Percentiles rank a stretch among this genome's conserved stretches.
These are phyloP conservation scores for Fistulinella prunicolor DNA, from an alignment of 768 basidiomycete genomes.

Conservation along the genomic window DNA sequence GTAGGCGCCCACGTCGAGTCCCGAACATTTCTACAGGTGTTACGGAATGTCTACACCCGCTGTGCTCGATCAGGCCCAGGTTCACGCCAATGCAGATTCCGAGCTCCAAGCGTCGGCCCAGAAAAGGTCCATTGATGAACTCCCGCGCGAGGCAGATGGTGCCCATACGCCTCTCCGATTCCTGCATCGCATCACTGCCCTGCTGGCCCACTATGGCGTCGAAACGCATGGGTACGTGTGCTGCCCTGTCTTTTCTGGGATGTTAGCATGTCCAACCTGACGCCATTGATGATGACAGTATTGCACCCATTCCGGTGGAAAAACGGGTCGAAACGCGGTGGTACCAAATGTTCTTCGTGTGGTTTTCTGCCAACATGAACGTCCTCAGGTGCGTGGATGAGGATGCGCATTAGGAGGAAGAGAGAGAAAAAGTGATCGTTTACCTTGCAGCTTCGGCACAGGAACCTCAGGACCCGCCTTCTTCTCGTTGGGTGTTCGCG, in stretches of 20 bases:
- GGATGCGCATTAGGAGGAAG: no score
- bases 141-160: neutral
- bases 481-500: conserved; percentile 44
- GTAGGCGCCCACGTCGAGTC: no score
- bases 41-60: conserved; percentile 7
- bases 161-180: conserved; percentile 6
- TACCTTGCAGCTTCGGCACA: conserved; percentile 40
- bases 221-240: conserved; percentile 40
- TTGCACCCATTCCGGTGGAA: conserved; percentile 37
- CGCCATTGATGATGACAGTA: no score
- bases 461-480: conserved; percentile 51
- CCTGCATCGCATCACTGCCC: conserved; percentile 21
- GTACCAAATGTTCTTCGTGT: conserved; percentile 51
- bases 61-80: no score
- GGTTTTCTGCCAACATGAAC: conserved; percentile 48
- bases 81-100: no score
- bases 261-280: no score
- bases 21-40: no score
- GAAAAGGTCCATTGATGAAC: conserved; percentile 1
- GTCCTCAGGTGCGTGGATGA: conserved; percentile 36
- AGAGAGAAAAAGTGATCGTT: neutral
- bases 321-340: conserved; percentile 39
- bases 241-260: no score
- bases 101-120: no score
- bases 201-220: conserved; percentile 36